A percentile compares a stretch with the other conserved stretches of the same genome.
Evolutionary conservation across 495 filamentous ascomycete species (phyloP).

Genomic region (Penicillium bialowiezense): DNA sequence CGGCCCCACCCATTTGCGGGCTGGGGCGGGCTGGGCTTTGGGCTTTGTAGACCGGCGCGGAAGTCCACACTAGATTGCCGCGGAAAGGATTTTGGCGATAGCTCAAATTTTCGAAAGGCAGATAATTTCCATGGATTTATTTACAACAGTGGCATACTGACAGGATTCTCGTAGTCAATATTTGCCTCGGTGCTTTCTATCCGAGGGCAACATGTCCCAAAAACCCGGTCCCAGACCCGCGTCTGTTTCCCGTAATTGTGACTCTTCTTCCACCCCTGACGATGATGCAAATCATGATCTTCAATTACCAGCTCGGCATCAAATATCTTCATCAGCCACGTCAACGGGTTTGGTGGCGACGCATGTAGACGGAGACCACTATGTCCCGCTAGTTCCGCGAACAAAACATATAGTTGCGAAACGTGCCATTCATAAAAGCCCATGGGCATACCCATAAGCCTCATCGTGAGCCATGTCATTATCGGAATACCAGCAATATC

Average conservation of each 20-base stretch:
- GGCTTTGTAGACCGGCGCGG: too few species aligned
- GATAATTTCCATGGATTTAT: too few species aligned
- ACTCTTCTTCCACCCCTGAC: conserved; percentile 19
- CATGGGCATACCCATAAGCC: conserved; percentile 11
- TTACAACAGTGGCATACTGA: conserved; percentile 15
- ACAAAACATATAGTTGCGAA: conserved; percentile 15
- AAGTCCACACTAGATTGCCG: too few species aligned
- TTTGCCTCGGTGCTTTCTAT: conserved; percentile 12
- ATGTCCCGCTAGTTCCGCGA: conserved; percentile 15
- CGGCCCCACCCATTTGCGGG: too few species aligned
- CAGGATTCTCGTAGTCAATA: conserved; percentile 13
- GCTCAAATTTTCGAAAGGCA: too few species aligned
- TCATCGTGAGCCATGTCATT: conserved; percentile 10
- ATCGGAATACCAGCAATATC: conserved; percentile 12
- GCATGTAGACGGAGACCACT: conserved; percentile 15
- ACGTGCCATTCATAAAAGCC: conserved; percentile 21
- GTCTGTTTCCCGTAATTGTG: conserved; percentile 22
- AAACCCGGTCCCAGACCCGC: conserved; percentile 19
- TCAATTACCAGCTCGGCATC: conserved; percentile 18
- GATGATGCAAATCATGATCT: conserved; percentile 22
- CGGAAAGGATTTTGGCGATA: too few species aligned
- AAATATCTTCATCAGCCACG: conserved; percentile 12
- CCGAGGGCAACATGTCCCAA: conserved; percentile 14
- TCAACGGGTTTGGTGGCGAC: conserved; percentile 9
- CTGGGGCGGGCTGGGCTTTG: too few species aligned